Conservation (phyloP, 129 eudicot genomes). For the Helichrysum umbraculigerum region DNA sequence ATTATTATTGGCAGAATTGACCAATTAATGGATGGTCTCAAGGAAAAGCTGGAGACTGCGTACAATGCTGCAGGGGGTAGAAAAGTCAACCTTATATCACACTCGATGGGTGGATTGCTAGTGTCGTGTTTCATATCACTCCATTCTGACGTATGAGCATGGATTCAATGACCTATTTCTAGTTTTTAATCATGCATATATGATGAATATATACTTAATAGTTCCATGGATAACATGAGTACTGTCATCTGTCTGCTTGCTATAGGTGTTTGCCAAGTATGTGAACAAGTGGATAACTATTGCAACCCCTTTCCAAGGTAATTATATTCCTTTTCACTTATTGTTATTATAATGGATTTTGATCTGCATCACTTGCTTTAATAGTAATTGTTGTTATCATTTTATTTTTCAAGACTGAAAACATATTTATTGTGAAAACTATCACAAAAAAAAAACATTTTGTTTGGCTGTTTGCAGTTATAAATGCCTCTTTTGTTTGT, state of each 20-base stretch:
- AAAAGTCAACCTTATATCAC: constrained; percentile 82
- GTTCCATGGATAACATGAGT: constrained; percentile 19
- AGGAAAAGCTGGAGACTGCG: constrained; percentile 66
- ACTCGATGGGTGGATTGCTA: constrained; percentile 90
- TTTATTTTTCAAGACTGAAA: background rate
- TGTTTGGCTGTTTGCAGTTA: no score
- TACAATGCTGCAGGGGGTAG: constrained; percentile 87
- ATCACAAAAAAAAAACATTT: background rate
- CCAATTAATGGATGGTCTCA: constrained; percentile 67
- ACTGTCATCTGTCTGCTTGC: constrained; percentile 6
- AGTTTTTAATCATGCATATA: background rate
- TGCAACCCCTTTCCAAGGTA: constrained; percentile 98
- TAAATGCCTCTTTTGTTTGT: background rate
- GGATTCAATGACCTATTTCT: background rate
- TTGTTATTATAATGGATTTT: background rate
- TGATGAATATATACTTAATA: constrained; percentile 7
- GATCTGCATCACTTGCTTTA: background rate
- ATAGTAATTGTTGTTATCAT: background rate
- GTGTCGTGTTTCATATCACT: constrained; percentile 77
- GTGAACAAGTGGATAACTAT: constrained; percentile 89
- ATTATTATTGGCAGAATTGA: constrained; percentile 64
- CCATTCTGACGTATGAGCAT: constrained; percentile 60
- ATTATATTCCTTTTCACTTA: background rate
- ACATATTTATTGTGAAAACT: background rate
- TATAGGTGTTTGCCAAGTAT: constrained; percentile 78